Percentiles rank a stretch among this genome's conserved stretches.
Conservation (phyloP, 495 filamentous ascomycete genomes). For the Xylaria curta region DNA sequence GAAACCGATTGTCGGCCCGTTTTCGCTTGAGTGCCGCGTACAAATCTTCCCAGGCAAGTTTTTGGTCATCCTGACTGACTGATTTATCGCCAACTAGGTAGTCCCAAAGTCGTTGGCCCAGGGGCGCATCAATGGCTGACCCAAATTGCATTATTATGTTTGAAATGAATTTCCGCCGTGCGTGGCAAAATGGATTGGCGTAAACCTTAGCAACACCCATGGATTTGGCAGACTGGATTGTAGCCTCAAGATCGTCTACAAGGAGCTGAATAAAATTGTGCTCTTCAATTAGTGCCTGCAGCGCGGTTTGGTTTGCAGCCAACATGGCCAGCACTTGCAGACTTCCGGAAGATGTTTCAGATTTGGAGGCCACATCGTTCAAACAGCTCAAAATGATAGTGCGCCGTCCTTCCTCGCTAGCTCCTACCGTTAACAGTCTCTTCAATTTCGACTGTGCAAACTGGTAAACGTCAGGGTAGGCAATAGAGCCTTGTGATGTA, state of each 20-base stretch:
- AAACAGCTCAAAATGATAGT: slow-evolving; percentile 52
- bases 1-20: slow-evolving; percentile 63
- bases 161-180: slow-evolving; percentile 65
- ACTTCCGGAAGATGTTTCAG: slow-evolving; percentile 64
- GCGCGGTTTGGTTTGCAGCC: slow-evolving; percentile 36
- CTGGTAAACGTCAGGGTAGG: slow-evolving; percentile 57
- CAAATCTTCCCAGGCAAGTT: slow-evolving; percentile 70
- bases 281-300: slow-evolving; percentile 48
- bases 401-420: slow-evolving; percentile 43
- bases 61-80: slow-evolving; percentile 60
- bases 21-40: slow-evolving; percentile 55
- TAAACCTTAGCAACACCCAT: slow-evolving; percentile 48
- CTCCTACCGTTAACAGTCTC: slow-evolving; percentile 51
- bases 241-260: slow-evolving; percentile 57
- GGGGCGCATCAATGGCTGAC: slow-evolving; percentile 63
- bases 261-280: slow-evolving; percentile 54
- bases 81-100: slow-evolving; percentile 67
- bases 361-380: slow-evolving; percentile 51
- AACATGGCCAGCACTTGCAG: slow-evolving; percentile 72
- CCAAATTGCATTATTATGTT: slow-evolving; percentile 64
- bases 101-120: slow-evolving; percentile 70
- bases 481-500: slow-evolving; percentile 47
- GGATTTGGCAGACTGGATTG: slow-evolving; percentile 41
- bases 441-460: slow-evolving; percentile 64
- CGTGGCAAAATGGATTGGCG: slow-evolving; percentile 45